These are phyloP conservation scores for Claviceps sp. DNA, from an alignment of 2,329 filamentous ascomycete species.

Conservation along the genomic window DNA sequence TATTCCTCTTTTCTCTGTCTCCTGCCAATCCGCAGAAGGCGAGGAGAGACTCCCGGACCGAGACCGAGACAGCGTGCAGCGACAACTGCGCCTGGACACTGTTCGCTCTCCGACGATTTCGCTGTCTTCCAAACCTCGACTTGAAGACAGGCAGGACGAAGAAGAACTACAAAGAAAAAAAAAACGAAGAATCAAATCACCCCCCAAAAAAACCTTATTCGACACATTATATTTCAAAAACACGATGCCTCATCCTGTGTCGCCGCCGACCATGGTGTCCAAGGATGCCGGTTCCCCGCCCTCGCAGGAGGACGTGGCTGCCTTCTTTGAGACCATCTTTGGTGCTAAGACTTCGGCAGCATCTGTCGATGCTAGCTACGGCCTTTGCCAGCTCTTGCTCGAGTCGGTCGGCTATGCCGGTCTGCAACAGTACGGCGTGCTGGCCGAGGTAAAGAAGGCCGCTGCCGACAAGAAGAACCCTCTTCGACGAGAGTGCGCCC, in stretches of 20 bases:
- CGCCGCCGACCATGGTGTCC: slow-evolving; percentile 35
- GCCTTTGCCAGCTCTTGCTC: slow-evolving; percentile 45
- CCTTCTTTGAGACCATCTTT: slow-evolving; percentile 55
- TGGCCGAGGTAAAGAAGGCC: slow-evolving; percentile 52
- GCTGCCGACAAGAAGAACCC: slow-evolving; percentile 90
- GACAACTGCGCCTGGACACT: not conserved
- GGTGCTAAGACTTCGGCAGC: slow-evolving; percentile 53
- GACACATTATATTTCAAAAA: not conserved
- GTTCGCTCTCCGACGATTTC: not conserved
- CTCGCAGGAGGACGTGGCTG: slow-evolving; percentile 50
- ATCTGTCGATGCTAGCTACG: slow-evolving; percentile 52
- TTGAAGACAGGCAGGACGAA: not conserved
- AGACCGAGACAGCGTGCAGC: not conserved
- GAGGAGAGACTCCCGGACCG: not conserved
- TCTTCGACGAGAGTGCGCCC: slow-evolving; percentile 72
- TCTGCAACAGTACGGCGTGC: slow-evolving; percentile 38
- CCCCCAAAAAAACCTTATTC: not conserved
- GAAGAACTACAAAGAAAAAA: not conserved
- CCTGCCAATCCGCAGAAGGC: not conserved
- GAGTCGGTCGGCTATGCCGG: slow-evolving; percentile 40
- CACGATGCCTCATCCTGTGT: slow-evolving; percentile 35
- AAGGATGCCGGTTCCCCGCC: slow-evolving; percentile 41
- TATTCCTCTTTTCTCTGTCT: not conserved
- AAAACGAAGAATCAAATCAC: not conserved
- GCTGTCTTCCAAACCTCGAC: not conserved